Evolutionary conservation across 345 rosid genomes (phyloP).

Genomic region (Conringia planisiliqua): DNA sequence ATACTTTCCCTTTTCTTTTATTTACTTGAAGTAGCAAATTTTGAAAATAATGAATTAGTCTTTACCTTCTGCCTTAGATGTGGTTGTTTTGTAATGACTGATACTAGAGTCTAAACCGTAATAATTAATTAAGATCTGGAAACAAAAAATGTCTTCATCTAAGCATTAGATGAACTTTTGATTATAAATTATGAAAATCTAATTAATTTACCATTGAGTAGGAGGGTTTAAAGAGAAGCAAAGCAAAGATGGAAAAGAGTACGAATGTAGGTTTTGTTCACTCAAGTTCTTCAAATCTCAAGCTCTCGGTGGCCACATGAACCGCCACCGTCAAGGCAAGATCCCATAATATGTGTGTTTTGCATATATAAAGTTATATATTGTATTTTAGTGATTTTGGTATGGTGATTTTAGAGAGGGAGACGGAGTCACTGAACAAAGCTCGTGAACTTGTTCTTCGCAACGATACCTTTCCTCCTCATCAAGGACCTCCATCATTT

Average conservation of each 20-base stretch:
- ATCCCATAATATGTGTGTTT: not conserved
- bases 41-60: not conserved
- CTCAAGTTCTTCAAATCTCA: constrained; percentile 99
- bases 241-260: constrained; percentile 82
- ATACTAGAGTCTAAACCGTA: constrained; percentile 6
- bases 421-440: constrained; percentile 94
- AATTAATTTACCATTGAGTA: constrained; percentile 37
- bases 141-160: constrained; percentile 14
- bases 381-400: constrained; percentile 24
- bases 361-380: constrained; percentile 8
- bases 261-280: constrained; percentile 99
- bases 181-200: not conserved
- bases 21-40: not conserved
- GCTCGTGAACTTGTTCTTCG: constrained; percentile 97
- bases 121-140: constrained; percentile 34
- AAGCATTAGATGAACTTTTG: constrained; percentile 31
- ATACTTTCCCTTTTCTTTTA: not conserved
- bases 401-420: constrained; percentile 66
- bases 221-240: constrained; percentile 55
- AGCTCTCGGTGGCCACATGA: constrained; percentile 99
- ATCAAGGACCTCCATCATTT: constrained; percentile 42
- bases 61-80: not conserved
- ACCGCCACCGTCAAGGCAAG: constrained; percentile 99
- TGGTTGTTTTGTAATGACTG: not conserved
- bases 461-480: constrained; percentile 57